These are phyloP conservation scores for Boletellus sp. DNA, from an alignment of 768 basidiomycete genomes.

Conservation along the genomic window DNA sequence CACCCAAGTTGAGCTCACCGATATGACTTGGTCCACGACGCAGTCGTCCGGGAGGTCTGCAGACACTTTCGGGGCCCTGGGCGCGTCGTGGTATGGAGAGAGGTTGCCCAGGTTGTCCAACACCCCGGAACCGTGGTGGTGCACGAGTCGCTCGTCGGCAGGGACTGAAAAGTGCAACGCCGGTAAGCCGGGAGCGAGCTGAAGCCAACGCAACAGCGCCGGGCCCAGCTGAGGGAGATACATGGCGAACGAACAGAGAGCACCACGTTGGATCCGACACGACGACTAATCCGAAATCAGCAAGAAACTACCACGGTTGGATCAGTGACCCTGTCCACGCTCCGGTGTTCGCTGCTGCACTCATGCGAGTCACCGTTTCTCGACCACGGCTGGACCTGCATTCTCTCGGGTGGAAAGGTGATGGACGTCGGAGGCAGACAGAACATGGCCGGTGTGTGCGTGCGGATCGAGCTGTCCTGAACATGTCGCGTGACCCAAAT, in stretches of 20 bases:
- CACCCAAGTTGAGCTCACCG: constrained; percentile 22
- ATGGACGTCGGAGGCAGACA: too few relatives aligned
- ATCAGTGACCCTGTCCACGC: too few relatives aligned
- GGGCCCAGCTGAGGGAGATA: constrained; percentile 12
- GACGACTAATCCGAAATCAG: too few relatives aligned
- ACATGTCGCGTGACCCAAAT: too few relatives aligned
- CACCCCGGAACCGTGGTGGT: background rate
- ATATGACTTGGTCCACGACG: constrained; percentile 36
- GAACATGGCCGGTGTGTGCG: too few relatives aligned
- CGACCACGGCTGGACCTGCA: too few relatives aligned
- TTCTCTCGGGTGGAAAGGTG: too few relatives aligned
- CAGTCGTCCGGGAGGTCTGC: constrained; percentile 36
- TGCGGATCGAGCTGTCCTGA: too few relatives aligned
- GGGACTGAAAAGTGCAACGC: background rate
- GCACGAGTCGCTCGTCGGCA: background rate
- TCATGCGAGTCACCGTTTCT: too few relatives aligned
- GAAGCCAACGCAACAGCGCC: constrained; percentile 10
- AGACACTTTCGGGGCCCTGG: constrained; percentile 26
- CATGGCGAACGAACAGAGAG: background rate
- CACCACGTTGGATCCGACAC: too few relatives aligned
- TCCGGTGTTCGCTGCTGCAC: too few relatives aligned
- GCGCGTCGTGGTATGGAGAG: constrained; percentile 35
- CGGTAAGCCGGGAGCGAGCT: background rate
- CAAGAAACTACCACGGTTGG: too few relatives aligned
- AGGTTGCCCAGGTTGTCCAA: constrained; percentile 30